phyloP scores from a whole-genome alignment of 805 yeast species.

The Hanseniaspora mollemarum region DNA sequence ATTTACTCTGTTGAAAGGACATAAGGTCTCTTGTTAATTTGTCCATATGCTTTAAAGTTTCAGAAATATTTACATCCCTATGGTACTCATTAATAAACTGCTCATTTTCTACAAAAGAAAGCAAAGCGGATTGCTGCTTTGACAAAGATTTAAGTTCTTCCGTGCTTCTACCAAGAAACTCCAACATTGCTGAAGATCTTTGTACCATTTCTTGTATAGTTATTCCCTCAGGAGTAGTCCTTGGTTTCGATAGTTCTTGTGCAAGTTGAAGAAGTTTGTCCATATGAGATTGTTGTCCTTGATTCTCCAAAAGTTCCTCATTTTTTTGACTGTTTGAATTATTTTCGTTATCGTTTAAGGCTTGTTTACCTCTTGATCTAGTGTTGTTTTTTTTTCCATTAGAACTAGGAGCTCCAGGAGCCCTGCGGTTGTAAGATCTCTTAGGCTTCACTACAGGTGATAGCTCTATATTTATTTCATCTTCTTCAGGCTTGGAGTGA shows the following conservation, averaged over 20 bases:
- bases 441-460: not conserved
- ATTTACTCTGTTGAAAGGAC: not conserved
- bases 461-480: not conserved
- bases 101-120: slow-evolving; percentile 37
- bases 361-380: slow-evolving; percentile 2
- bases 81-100: slow-evolving; percentile 33
- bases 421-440: slow-evolving; percentile 7
- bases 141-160: slow-evolving; percentile 69
- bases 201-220: slow-evolving; percentile 75
- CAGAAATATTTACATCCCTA: slow-evolving; percentile 39
- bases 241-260: slow-evolving; percentile 63
- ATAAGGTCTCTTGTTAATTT: slow-evolving; percentile 29
- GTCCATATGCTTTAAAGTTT: slow-evolving; percentile 58
- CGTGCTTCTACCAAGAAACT: slow-evolving; percentile 81
- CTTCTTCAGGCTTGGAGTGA: not conserved
- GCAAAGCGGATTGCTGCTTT: slow-evolving; percentile 41
- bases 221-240: slow-evolving; percentile 65
- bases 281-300: slow-evolving; percentile 16
- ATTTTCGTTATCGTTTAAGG: not conserved
- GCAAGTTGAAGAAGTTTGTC: slow-evolving; percentile 19
- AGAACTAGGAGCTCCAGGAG: not conserved
- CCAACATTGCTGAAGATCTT: slow-evolving; percentile 79
- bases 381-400: not conserved
- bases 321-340: slow-evolving; percentile 3
- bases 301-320: slow-evolving; percentile 18